Base-by-base conservation (phyloP, 306 rosid genomes). In the Canavalia ensiformis region DNA sequence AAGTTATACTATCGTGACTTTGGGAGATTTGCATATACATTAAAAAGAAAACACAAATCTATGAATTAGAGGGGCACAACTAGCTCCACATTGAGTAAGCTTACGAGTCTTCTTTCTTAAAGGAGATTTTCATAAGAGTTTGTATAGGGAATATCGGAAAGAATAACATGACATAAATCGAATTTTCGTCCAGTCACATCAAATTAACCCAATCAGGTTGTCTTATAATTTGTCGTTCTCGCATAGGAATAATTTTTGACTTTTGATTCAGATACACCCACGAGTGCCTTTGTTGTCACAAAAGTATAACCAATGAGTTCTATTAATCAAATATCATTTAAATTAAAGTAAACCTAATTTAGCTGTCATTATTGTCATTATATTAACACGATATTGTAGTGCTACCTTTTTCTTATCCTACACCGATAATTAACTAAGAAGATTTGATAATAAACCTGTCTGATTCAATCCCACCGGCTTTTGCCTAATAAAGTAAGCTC, bases 301-400 rank as follows among this genome's bases (percentile, higher is more conserved):
- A 77, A 76, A 64, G 81, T 51, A 65, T 77, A 66, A 66, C 75
- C 34, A 77, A 51, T 68, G 37, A 77, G 31, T 77, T 64, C 65
- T 25, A 64, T 64, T 18, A 35, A 76, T 49, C 63, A 76, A 63
- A 76, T 35, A 49, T 63, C 12, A 34, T 49, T 76, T 67, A 44
- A 50, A 63, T 25, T 64, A 63, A 76, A 64, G 51, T 39, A 5
- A 35, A 49, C 49, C 37, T 1, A 35, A 13, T 7, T 56, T 31
- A 56, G 69, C 30, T 78, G 47, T 31, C 82, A 44, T 33, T 78
- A 46, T 42, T 54, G 56, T 74, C 8, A 25, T 72, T 58, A 41
- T 58, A 75, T 75, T 54, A 37, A 69, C 55, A 47, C 2, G 52
- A 51, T 51, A 51, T 2, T 3, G 1, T 6, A 8, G 34, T 13